Conservation (phyloP, 805 yeast genomes). For the Saturnispora ahearnii region DNA sequence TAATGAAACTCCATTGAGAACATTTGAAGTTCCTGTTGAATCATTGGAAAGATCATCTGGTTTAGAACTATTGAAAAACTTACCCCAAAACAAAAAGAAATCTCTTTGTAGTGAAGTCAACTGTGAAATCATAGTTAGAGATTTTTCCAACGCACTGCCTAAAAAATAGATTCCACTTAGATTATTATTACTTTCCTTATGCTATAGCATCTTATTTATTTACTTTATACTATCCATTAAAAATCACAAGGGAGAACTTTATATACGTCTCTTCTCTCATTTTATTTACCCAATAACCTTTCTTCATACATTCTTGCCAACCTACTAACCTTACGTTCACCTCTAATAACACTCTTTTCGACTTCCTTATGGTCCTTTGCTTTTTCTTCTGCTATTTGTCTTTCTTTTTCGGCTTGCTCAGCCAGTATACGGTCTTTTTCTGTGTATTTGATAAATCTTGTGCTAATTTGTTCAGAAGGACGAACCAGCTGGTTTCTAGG, state of each 20-base stretch:
- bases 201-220: not conserved
- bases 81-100: constrained; percentile 47
- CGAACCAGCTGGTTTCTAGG: constrained; percentile 13
- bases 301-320: constrained; percentile 44
- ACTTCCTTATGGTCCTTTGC: constrained; percentile 20
- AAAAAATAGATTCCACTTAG: constrained; percentile 7
- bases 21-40: constrained; percentile 81
- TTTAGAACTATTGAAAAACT: constrained; percentile 62
- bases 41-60: constrained; percentile 87
- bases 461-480: constrained; percentile 20
- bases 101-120: constrained; percentile 71
- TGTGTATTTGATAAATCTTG: constrained; percentile 24
- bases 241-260: not conserved
- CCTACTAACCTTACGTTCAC: constrained; percentile 42
- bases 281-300: constrained; percentile 21
- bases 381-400: constrained; percentile 4
- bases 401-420: constrained; percentile 17
- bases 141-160: constrained; percentile 46
- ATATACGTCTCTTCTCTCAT: not conserved
- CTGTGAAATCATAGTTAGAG: constrained; percentile 76
- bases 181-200: not conserved
- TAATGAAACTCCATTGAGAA: constrained; percentile 59
- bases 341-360: constrained; percentile 27
- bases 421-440: constrained; percentile 23
- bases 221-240: not conserved